Conservation (phyloP, 2,329 filamentous ascomycete species). For the Talaromyces marneffei region DNA sequence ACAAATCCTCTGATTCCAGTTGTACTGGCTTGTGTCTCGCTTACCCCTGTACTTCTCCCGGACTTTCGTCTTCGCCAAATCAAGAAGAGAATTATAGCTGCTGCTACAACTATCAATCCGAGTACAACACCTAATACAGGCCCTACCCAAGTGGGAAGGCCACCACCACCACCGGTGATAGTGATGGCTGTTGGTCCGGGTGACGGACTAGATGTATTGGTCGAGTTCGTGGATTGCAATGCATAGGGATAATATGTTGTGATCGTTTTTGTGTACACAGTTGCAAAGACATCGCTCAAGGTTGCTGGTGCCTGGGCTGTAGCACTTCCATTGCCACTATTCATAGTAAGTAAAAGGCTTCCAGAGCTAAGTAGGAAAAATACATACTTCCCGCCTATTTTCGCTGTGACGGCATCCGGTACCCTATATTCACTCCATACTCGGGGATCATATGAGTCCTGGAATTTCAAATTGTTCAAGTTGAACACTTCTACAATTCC, state of each 20-base stretch:
- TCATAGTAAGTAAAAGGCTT: constrained; percentile 6
- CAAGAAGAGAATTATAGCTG: constrained; percentile 8
- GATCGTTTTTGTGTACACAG: constrained; percentile 52
- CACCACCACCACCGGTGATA: neutral
- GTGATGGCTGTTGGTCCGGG: constrained; percentile 1
- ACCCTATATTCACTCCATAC: constrained; percentile 30
- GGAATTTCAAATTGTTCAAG: constrained; percentile 30
- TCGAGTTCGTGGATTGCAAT: constrained; percentile 2
- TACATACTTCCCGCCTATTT: constrained; percentile 34
- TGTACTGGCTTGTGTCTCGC: constrained; percentile 7
- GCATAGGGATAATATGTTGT: constrained; percentile 57
- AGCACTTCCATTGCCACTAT: constrained; percentile 30
- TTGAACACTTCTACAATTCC: constrained; percentile 50
- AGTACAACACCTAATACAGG: constrained; percentile 14
- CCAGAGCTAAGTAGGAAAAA: neutral
- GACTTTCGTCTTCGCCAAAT: constrained; percentile 10
- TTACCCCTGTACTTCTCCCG: neutral
- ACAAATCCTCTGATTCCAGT: constrained; percentile 9
- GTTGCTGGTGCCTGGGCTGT: constrained; percentile 21
- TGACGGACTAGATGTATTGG: constrained; percentile 5
- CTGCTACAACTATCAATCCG: constrained; percentile 10
- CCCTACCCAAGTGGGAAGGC: constrained; percentile 13
- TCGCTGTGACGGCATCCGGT: constrained; percentile 23
- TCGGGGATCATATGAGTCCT: constrained; percentile 27
- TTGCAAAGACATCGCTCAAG: constrained; percentile 51